phyloP scores from a whole-genome alignment of 495 filamentous ascomycete genomes.

The Penicillium robsamsonii region DNA sequence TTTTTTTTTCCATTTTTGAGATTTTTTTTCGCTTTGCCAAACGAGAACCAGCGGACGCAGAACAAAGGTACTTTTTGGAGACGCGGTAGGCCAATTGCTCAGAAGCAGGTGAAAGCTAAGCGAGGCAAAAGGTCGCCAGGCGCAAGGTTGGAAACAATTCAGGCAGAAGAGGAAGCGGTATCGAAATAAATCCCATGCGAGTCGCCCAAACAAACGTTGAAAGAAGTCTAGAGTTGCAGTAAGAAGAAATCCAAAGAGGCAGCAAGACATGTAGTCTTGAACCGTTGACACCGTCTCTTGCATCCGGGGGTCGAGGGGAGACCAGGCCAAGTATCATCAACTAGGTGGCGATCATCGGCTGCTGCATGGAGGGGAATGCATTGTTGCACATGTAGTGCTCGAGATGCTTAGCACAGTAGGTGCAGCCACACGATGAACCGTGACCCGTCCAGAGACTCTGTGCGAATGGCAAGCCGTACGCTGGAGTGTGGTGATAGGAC shows the following conservation, averaged over 20 bases:
- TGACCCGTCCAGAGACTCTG: constrained; percentile 59
- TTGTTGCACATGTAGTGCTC: constrained; percentile 63
- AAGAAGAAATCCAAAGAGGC: constrained; percentile 20
- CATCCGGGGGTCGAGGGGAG: constrained; percentile 17
- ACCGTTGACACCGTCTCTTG: constrained; percentile 16
- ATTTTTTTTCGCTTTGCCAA: constrained; percentile 30
- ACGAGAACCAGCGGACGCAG: constrained; percentile 32
- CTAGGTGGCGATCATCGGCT: constrained; percentile 51
- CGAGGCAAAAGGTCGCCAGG: constrained; percentile 25
- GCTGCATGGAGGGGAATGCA: constrained; percentile 58
- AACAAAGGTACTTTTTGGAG: constrained; percentile 39
- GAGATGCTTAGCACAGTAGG: constrained; percentile 61
- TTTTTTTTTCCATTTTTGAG: constrained; percentile 29
- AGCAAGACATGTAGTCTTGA: constrained; percentile 12
- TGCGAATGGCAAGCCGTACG: constrained; percentile 54
- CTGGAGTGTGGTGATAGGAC: constrained; percentile 52
- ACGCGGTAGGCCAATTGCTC: constrained; percentile 28
- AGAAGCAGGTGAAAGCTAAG: constrained; percentile 25
- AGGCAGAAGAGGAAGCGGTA: constrained; percentile 37
- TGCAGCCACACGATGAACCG: constrained; percentile 66
- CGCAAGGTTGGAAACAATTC: constrained; percentile 32
- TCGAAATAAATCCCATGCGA: constrained; percentile 36
- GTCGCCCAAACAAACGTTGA: constrained; percentile 26
- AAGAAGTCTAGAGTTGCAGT: constrained; percentile 31
- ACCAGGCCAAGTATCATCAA: constrained; percentile 13